Base-by-base conservation (phyloP, 2,329 filamentous ascomycete species). In the Alternaria viburni region DNA sequence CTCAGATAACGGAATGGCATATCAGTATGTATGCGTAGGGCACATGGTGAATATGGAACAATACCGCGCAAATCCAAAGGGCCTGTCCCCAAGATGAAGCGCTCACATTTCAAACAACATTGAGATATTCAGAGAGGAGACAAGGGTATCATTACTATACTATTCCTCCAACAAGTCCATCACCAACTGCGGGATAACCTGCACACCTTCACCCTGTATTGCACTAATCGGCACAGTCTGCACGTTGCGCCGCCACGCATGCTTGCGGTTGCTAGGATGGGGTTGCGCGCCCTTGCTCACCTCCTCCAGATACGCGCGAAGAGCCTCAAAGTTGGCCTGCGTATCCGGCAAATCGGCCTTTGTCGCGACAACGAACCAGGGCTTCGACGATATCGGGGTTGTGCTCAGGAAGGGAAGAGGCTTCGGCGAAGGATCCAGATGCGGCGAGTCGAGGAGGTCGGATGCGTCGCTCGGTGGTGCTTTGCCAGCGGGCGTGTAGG, bases 291-390 rank as follows among this genome's bases (percentile, higher is more conserved):
- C 90, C 1, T 82, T 83, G 55, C 87, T 87, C 23, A 98, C 86
- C 5, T 82, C 83, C 5, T 86, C 84, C 5, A 99, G 81, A 79
- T 97, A 97, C 9, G 81, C 81, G 69, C 89, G 89, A 69, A 99
- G 82, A 55, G 82, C 80, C 36, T 79, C 81, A 77, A 93, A 99
- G 76, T 96, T 96, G 23, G 89, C 86, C 77, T 93, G 87, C 2
- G 96, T 97, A 4, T 86, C 87, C 4, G 90, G 88, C 58, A 97
- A 78, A 77, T 98, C 95, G 1, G 93, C 94, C 81, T 98, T 98
- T 19, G 94, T 97, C 1, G 93, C 95, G 46, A 97, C 89, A 6
- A 97, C 94, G 74, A 97, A 96, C 96, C 96, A 99, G 1, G 96
- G 94, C 82, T 99, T 99, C 32, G 88, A 88, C n/a, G 92, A 91